Evolutionary conservation across 129 eudicot genomes (phyloP).

Genomic region (Smallanthus sonchifolius): DNA sequence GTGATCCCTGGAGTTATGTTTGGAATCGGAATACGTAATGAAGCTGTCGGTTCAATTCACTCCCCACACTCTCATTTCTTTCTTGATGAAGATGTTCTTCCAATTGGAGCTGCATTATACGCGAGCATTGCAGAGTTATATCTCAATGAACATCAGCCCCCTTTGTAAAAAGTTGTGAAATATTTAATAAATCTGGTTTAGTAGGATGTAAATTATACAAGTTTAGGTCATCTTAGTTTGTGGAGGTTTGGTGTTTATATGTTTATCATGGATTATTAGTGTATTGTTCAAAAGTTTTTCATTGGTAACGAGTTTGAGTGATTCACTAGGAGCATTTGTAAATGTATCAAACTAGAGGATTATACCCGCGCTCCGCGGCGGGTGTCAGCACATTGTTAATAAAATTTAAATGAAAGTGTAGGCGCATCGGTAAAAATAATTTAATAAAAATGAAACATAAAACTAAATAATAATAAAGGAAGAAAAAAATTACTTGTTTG

Average conservation of each 20-base stretch:
- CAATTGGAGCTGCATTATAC: constrained; percentile 73
- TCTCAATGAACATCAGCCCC: constrained; percentile 33
- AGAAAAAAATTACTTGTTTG: no score
- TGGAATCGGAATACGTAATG: constrained; percentile 65
- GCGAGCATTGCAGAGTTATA: constrained; percentile 62
- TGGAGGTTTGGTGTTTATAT: background rate
- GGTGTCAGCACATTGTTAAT: no score
- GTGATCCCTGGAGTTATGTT: constrained; percentile 70
- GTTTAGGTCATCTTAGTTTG: background rate
- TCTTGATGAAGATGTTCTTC: constrained; percentile 73
- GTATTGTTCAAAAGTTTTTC: no score
- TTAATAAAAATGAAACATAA: no score
- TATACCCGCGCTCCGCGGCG: no score
- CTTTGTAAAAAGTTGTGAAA: constrained; percentile 1
- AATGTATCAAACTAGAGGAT: no score
- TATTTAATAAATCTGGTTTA: background rate
- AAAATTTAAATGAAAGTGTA: no score
- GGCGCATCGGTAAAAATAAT: no score
- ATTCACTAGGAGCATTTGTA: no score
- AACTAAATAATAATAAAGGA: no score
- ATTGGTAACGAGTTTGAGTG: no score
- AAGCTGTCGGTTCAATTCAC: constrained; percentile 47
- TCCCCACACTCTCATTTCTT: constrained; percentile 81
- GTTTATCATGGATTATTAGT: background rate
- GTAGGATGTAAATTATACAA: background rate